These are phyloP conservation scores for Endothia cerciana DNA, from an alignment of 2,329 filamentous ascomycete species.

Conservation along the genomic window DNA sequence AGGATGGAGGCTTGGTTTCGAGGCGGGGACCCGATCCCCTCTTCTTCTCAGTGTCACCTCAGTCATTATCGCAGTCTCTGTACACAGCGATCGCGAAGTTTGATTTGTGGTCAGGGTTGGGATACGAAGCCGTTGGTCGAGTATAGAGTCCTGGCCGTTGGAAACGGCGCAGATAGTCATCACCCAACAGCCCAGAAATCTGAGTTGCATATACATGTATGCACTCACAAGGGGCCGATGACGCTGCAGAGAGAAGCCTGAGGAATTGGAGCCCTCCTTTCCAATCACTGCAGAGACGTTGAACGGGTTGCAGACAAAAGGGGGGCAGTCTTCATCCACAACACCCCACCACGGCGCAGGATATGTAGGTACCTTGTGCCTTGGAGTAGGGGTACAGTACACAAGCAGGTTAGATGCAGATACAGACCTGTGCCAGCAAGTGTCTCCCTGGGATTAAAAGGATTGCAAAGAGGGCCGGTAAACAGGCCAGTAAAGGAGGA, in stretches of 20 bases:
- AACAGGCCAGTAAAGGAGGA: background rate
- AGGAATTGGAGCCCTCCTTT: background rate
- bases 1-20: background rate
- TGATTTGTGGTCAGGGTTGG: background rate
- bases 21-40: background rate
- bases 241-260: background rate
- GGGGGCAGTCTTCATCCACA: conserved; percentile 4
- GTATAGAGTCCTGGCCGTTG: background rate
- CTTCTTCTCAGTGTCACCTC: background rate
- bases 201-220: background rate
- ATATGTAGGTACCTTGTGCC: background rate
- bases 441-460: background rate
- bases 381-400: background rate
- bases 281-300: conserved; percentile 4
- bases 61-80: background rate
- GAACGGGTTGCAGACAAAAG: conserved; percentile 9
- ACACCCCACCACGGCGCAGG: background rate
- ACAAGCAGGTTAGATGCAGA: background rate
- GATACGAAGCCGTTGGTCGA: background rate
- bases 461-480: background rate
- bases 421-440: background rate
- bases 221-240: background rate
- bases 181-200: background rate
- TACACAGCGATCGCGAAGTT: background rate
- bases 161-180: background rate